These are phyloP conservation scores for Malassezia equina DNA, from an alignment of 1,284 basidiomycete species.

Conservation along the genomic window DNA sequence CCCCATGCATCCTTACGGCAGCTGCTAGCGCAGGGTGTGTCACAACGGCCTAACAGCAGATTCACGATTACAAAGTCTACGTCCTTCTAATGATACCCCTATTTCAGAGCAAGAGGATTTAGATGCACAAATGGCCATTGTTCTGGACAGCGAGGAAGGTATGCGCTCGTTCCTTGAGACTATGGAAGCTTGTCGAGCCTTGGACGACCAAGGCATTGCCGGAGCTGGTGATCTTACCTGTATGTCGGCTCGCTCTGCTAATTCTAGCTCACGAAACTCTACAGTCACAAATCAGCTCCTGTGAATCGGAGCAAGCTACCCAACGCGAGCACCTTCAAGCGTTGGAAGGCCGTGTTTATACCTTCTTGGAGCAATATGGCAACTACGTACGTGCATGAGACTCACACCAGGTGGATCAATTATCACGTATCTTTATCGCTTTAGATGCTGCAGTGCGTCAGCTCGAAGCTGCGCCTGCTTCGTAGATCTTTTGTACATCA, in stretches of 20 bases:
- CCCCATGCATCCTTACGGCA: neutral
- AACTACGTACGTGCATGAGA: conserved; percentile 2
- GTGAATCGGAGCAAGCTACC: neutral
- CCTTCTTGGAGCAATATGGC: neutral
- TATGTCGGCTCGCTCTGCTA: neutral
- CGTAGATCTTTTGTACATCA: neutral
- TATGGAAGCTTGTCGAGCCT: conserved; percentile 10
- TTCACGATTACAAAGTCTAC: neutral
- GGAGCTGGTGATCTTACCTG: conserved; percentile 5
- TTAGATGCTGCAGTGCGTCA: conserved; percentile 1
- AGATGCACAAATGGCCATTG: conserved; percentile 10
- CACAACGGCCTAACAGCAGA: neutral
- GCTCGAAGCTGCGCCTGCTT: conserved; percentile 1
- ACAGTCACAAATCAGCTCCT: neutral
- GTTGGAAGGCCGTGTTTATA: neutral
- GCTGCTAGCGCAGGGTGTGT: neutral
- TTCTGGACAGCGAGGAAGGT: conserved; percentile 4
- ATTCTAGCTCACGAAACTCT: neutral
- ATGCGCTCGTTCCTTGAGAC: conserved; percentile 4
- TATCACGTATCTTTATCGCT: conserved; percentile 10
- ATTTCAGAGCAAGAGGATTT: neutral
- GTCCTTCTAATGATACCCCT: neutral
- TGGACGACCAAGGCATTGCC: conserved; percentile 6
- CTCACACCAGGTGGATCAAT: conserved; percentile 10
- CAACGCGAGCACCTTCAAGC: neutral